Evolutionary conservation across 176 grass and related monocot species (phyloP).

Genomic region (Paspalum vaginatum): DNA sequence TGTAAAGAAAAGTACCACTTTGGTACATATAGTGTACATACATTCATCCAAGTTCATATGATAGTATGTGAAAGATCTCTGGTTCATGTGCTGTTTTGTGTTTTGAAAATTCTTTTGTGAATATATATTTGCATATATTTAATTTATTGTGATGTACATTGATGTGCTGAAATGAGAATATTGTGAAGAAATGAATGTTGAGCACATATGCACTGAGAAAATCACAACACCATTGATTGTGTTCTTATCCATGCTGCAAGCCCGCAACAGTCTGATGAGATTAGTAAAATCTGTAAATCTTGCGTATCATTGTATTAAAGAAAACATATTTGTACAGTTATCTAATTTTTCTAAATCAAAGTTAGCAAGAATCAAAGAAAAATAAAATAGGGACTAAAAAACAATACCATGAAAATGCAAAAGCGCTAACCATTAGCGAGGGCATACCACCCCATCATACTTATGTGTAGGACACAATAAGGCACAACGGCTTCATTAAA

Average conservation of each 20-base stretch:
- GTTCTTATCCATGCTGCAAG: neutral
- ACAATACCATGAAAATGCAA: neutral
- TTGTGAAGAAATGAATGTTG: neutral
- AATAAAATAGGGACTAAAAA: conserved; percentile 1
- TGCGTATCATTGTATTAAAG: too few species aligned
- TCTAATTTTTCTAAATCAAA: neutral
- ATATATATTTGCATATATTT: neutral
- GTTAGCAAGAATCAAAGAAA: neutral
- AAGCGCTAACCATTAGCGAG: neutral
- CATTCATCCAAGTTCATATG: neutral
- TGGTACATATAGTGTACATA: neutral
- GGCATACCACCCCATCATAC: neutral
- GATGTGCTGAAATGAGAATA: neutral
- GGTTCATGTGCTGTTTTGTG: neutral
- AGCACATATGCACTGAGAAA: neutral
- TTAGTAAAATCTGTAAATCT: neutral
- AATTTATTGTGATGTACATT: neutral
- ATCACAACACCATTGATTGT: neutral
- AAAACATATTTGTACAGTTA: neutral
- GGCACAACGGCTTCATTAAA: neutral
- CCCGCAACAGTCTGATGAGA: neutral
- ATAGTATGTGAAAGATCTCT: neutral
- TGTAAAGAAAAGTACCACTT: neutral
- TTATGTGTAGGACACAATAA: conserved; percentile 5
- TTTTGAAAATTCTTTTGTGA: neutral